Conservation (phyloP, 352 stramenopile species). For the Phytophthora sp. region DNA sequence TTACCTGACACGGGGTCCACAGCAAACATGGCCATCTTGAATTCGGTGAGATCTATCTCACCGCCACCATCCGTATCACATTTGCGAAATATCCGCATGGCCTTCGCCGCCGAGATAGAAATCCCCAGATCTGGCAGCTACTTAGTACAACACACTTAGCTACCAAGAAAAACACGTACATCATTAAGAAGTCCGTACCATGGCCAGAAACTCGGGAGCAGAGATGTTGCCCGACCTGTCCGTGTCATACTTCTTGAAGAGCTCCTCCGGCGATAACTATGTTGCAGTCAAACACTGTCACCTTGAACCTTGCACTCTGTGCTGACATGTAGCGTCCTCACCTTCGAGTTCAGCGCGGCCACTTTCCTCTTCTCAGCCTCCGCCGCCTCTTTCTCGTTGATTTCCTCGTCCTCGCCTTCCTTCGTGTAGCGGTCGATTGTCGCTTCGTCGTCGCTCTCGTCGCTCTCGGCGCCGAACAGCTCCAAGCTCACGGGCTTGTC, state of each 20-base stretch:
- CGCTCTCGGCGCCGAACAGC: conserved; percentile 74
- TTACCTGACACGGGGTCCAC: conserved; percentile 89
- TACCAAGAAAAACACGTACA: not conserved
- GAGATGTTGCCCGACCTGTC: conserved; percentile 91
- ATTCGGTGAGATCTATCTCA: conserved; percentile 94
- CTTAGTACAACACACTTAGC: conserved; percentile 7
- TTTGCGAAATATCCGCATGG: conserved; percentile 90
- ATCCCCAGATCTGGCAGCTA: conserved; percentile 90
- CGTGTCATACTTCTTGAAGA: conserved; percentile 94
- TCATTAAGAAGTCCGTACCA: conserved; percentile 40
- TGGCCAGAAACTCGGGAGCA: conserved; percentile 89
- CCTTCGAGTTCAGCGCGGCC: conserved; percentile 68
- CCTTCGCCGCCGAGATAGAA: conserved; percentile 89
- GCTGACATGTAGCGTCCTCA: conserved; percentile 12
- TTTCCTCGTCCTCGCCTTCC: conserved; percentile 28
- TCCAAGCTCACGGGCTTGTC: conserved; percentile 44
- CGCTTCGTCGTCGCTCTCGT: conserved; percentile 84
- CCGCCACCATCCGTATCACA: conserved; percentile 91
- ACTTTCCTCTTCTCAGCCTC: conserved; percentile 71
- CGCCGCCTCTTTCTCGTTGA: conserved; percentile 32
- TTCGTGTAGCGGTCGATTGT: conserved; percentile 76
- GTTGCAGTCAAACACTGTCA: conserved; percentile 6
- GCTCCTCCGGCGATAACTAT: conserved; percentile 78
- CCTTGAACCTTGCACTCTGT: not conserved
- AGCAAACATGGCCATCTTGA: conserved; percentile 93